phyloP scores from a whole-genome alignment of 2,329 filamentous ascomycete species.

The Cladosporium colombiae region DNA sequence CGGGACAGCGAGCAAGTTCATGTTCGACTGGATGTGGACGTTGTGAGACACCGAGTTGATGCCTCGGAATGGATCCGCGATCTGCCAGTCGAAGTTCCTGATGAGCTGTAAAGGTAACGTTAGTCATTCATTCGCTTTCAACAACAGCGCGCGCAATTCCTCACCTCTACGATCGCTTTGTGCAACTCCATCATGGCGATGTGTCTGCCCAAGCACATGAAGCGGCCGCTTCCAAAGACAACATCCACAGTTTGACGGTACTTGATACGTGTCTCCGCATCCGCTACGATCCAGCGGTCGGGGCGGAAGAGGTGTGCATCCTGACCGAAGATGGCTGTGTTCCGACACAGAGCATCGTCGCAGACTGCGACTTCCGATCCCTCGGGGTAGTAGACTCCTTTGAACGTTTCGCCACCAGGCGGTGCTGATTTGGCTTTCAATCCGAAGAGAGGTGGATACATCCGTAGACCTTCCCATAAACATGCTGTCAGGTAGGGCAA shows the following conservation, averaged over 20 bases:
- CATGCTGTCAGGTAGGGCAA: conserved; percentile 36
- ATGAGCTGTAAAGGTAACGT: conserved; percentile 46
- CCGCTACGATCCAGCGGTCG: conserved; percentile 52
- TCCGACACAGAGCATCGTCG: conserved; percentile 44
- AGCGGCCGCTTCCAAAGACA: conserved; percentile 50
- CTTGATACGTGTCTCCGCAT: conserved; percentile 36
- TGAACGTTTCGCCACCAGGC: conserved; percentile 32
- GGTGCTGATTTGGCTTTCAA: conserved; percentile 31
- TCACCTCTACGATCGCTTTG: conserved; percentile 52
- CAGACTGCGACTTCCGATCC: conserved; percentile 51
- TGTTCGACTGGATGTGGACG: conserved; percentile 23
- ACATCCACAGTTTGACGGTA: conserved; percentile 47
- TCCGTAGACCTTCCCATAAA: conserved; percentile 37
- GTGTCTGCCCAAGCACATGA: conserved; percentile 50
- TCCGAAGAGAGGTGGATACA: conserved; percentile 35
- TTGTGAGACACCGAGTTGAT: conserved; percentile 18
- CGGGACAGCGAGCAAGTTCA: conserved; percentile 22
- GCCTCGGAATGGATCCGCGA: conserved; percentile 23
- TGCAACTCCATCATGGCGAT: conserved; percentile 54
- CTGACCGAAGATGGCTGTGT: conserved; percentile 41
- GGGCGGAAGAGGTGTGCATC: conserved; percentile 50
- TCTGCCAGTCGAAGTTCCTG: conserved; percentile 24
- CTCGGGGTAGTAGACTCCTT: conserved; percentile 46
- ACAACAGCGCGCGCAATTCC: no score
- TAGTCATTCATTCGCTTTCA: no score